These are phyloP conservation scores for Phialemonium atrogriseum DNA, from an alignment of 2,329 filamentous ascomycete species.

Conservation along the genomic window DNA sequence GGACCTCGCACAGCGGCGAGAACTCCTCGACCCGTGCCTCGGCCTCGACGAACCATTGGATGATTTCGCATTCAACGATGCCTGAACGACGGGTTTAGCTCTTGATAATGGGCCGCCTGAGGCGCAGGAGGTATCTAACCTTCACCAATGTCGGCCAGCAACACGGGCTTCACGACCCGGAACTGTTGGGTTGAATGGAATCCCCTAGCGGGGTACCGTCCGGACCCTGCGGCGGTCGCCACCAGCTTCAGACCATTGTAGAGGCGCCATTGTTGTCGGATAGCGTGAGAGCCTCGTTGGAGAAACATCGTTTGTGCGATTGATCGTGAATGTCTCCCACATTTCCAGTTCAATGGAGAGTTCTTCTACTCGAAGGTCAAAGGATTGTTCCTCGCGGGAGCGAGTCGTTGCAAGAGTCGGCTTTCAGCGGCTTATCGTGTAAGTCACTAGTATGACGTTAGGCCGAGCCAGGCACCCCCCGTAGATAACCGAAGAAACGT, in stretches of 20 bases:
- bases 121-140: slow-evolving; percentile 35
- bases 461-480: slow-evolving; percentile 13
- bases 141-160: slow-evolving; percentile 81
- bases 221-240: background rate
- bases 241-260: slow-evolving; percentile 22
- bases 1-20: slow-evolving; percentile 94
- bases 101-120: slow-evolving; percentile 7
- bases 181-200: slow-evolving; percentile 43
- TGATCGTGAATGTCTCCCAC: no score
- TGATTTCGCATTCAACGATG: slow-evolving; percentile 96
- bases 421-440: slow-evolving; percentile 17
- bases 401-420: slow-evolving; percentile 9
- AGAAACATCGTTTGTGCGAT: slow-evolving; percentile 40
- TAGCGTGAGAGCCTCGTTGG: slow-evolving; percentile 39
- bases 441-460: slow-evolving; percentile 14
- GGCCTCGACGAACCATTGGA: slow-evolving; percentile 98
- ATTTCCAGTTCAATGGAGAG: no score
- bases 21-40: slow-evolving; percentile 95
- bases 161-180: slow-evolving; percentile 64
- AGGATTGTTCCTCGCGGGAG: slow-evolving; percentile 1
- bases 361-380: slow-evolving; percentile 3
- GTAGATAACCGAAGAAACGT: slow-evolving; percentile 16
- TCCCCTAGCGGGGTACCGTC: slow-evolving; percentile 22
- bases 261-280: slow-evolving; percentile 42
- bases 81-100: no score